phyloP scores from a whole-genome alignment of 2,329 filamentous ascomycete genomes.

The Mycosphaerella arachidis region DNA sequence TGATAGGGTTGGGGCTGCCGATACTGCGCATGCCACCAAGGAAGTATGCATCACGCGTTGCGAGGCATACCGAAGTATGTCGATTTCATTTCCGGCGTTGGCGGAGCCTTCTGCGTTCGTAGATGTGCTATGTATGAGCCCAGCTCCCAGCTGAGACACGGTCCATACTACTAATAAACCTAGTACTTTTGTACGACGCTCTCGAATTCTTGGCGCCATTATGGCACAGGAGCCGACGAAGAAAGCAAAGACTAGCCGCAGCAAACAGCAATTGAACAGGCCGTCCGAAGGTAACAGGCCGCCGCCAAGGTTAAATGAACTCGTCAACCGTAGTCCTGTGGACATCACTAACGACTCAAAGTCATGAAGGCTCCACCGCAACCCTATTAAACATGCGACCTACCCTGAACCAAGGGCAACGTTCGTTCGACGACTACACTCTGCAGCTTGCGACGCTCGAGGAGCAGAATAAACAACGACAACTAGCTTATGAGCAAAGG shows the following conservation, averaged over 20 bases:
- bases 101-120: background rate
- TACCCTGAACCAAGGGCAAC: background rate
- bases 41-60: too few species aligned
- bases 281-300: too few species aligned
- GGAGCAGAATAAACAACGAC: constrained; percentile 5
- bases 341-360: background rate
- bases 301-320: background rate
- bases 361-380: constrained; percentile 1
- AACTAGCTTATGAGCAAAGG: background rate
- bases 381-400: constrained; percentile 1
- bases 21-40: too few species aligned
- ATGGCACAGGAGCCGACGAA: background rate
- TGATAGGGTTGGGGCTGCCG: background rate
- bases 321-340: background rate
- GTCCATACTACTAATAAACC: background rate
- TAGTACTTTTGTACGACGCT: background rate
- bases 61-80: background rate
- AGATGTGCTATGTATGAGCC: too few species aligned
- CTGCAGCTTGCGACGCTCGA: constrained; percentile 2
- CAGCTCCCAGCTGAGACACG: too few species aligned
- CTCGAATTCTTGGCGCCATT: background rate
- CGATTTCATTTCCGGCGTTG: background rate
- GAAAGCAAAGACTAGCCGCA: background rate
- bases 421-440: constrained; percentile 3
- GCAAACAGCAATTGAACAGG: too few species aligned